Evolutionary conservation across 139 green algal genomes (phyloP).

Genomic region (Chlorella sorokiniana): DNA sequence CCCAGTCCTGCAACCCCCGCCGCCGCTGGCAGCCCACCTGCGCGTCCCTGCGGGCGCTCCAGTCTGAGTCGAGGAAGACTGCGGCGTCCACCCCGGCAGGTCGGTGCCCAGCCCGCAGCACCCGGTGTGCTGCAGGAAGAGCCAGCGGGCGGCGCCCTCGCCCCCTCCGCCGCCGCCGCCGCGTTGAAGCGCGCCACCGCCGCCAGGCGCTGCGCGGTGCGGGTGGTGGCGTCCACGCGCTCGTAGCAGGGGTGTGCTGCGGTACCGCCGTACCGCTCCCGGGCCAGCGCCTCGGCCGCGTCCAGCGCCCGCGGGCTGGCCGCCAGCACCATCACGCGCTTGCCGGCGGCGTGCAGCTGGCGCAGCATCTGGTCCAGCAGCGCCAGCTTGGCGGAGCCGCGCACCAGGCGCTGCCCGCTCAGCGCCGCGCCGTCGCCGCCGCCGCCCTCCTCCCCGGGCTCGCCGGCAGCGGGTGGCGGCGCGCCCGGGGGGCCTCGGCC

Average conservation of each 20-base stretch:
- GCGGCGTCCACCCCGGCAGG: conserved; percentile 59
- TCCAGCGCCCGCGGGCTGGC: conserved; percentile 60
- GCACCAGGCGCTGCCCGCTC: conserved; percentile 14
- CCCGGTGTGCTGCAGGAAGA: conserved; percentile 67
- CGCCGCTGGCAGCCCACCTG: conserved; percentile 26
- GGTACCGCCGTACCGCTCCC: conserved; percentile 39
- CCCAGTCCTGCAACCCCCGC: not conserved
- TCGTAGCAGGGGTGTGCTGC: conserved; percentile 14
- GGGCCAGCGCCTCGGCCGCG: conserved; percentile 51
- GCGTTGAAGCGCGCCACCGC: conserved; percentile 64
- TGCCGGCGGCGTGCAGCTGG: conserved; percentile 38
- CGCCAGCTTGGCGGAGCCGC: conserved; percentile 65
- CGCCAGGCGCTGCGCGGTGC: conserved; percentile 46
- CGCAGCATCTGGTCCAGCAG: conserved; percentile 70
- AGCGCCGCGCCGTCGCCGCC: not conserved
- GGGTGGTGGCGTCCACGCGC: conserved; percentile 57
- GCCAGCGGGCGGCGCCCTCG: conserved; percentile 28
- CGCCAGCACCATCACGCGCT: conserved; percentile 64
- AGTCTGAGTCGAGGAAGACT: conserved; percentile 79
- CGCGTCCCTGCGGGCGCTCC: conserved; percentile 70
- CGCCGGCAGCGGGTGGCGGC: not conserved
- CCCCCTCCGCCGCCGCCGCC: not conserved
- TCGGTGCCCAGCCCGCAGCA: conserved; percentile 75
- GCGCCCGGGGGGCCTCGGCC: not conserved
- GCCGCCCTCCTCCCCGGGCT: not conserved